Percentiles rank a stretch among this genome's conserved stretches.
Conservation (phyloP, 352 stramenopile species). For the Phytophthora pseudosyringae region DNA sequence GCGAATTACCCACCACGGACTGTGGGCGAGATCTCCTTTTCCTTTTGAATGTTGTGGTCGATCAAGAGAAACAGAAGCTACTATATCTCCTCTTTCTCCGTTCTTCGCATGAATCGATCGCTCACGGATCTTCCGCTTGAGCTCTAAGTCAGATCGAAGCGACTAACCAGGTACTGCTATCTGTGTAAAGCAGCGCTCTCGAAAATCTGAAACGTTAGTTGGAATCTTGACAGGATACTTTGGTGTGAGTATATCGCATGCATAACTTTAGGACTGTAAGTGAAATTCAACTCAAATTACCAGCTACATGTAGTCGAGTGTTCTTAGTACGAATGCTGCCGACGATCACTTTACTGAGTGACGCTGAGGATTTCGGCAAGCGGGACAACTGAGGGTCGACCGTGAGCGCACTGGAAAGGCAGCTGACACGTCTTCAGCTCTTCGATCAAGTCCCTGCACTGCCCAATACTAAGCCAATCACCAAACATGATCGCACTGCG, state of each 20-base stretch:
- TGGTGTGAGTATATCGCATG: not conserved
- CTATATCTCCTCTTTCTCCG: conserved; percentile 1
- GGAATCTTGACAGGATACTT: not conserved
- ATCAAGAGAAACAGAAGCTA: not conserved
- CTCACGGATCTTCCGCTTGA: too few relatives aligned
- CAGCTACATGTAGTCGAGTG: not conserved
- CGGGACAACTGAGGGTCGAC: conserved; percentile 89
- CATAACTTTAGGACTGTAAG: not conserved
- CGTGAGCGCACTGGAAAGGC: conserved; percentile 93
- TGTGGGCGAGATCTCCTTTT: conserved; percentile 1
- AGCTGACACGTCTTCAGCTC: conserved; percentile 79
- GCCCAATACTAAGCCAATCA: conserved; percentile 70
- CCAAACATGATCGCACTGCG: conserved; percentile 95
- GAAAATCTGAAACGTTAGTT: conserved; percentile 38
- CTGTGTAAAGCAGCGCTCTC: conserved; percentile 48
- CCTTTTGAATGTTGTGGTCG: conserved; percentile 1
- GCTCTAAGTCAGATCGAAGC: too few relatives aligned
- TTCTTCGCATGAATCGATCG: conserved; percentile 1
- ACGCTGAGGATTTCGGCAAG: conserved; percentile 64
- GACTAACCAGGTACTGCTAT: not conserved
- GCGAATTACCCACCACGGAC: not conserved
- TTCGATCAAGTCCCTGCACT: conserved; percentile 78
- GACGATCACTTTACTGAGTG: not conserved
- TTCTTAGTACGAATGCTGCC: not conserved
- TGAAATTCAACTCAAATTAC: not conserved